These are phyloP conservation scores for Paecilomyces sp. DNA, from an alignment of 2,329 filamentous ascomycete species.

Conservation along the genomic window DNA sequence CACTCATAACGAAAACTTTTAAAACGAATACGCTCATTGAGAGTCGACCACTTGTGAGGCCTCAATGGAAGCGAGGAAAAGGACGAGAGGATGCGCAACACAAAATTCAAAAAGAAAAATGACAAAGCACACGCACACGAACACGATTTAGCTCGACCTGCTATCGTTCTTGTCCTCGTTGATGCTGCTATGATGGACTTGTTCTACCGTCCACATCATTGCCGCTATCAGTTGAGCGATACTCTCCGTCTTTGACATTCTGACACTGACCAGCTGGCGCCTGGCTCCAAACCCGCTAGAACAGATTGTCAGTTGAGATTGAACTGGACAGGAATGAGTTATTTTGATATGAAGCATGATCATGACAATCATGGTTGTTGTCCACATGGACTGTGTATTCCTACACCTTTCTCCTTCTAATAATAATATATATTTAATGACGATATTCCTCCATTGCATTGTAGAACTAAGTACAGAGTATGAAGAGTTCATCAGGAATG, in stretches of 20 bases:
- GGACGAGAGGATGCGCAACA: background rate
- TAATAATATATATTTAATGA: background rate
- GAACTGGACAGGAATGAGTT: background rate
- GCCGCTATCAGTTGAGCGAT: background rate
- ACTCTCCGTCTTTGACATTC: background rate
- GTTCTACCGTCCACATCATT: background rate
- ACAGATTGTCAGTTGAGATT: background rate
- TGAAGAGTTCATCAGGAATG: background rate
- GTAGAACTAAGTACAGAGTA: background rate
- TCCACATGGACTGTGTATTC: background rate
- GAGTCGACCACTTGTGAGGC: background rate
- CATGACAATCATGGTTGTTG: background rate
- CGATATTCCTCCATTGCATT: too few relatives aligned
- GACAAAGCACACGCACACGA: too few relatives aligned
- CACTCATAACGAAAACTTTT: background rate
- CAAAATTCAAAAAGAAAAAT: background rate
- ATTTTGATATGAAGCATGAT: background rate
- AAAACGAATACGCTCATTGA: background rate
- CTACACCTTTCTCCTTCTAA: background rate
- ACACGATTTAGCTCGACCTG: background rate
- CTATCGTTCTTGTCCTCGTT: background rate
- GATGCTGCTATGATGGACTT: background rate
- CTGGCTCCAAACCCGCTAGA: background rate
- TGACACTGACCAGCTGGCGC: background rate
- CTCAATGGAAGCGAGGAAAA: background rate